Conservation (phyloP, 2,329 filamentous ascomycete species). For the Alternaria triticimaculans region DNA sequence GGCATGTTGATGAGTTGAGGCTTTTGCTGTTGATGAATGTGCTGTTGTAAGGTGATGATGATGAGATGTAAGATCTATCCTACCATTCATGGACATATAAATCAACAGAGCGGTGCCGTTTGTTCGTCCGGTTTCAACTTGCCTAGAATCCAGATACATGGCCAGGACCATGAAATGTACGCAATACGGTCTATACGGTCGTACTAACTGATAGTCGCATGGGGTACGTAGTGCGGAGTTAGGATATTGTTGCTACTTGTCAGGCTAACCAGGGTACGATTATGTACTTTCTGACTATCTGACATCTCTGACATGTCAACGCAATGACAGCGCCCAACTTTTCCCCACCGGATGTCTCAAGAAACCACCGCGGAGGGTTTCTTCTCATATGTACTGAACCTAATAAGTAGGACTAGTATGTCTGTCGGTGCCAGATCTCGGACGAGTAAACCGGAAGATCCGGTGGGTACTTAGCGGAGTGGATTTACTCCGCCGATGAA, state of each 20-base stretch:
- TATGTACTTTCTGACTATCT: constrained; percentile 4
- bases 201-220: neutral
- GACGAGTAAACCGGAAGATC: neutral
- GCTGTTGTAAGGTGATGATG: neutral
- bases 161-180: neutral
- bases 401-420: neutral
- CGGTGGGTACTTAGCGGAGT: neutral
- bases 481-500: neutral
- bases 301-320: constrained; percentile 3
- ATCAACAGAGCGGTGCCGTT: neutral
- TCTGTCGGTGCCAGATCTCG: neutral
- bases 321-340: neutral
- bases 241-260: neutral
- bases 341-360: neutral
- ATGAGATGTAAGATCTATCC: neutral
- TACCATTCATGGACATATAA: neutral
- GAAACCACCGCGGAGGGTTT: neutral
- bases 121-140: neutral
- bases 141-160: neutral
- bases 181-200: neutral
- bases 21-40: neutral
- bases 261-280: neutral
- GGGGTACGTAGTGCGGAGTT: neutral
- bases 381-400: neutral
- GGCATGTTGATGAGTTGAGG: constrained; percentile 24